phyloP scores from a whole-genome alignment of 345 rosid species.

The Capsella bursapastoris region DNA sequence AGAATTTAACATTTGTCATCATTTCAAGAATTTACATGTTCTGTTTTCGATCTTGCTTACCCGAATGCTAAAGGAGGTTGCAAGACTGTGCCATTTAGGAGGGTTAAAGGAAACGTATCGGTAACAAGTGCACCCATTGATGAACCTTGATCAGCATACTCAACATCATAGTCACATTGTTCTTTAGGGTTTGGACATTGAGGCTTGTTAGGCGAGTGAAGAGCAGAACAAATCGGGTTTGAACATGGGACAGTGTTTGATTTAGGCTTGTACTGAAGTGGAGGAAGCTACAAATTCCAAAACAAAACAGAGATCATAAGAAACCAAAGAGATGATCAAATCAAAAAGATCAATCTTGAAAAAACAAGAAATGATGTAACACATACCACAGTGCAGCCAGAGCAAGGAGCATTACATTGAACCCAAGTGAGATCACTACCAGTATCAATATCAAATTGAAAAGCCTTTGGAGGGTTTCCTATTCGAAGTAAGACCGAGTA shows the following conservation, averaged over 20 bases:
- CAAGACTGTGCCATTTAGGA: conserved; percentile 53
- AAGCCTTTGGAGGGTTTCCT: conserved; percentile 73
- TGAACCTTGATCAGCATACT: conserved; percentile 73
- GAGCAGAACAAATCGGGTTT: conserved; percentile 54
- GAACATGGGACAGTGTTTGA: conserved; percentile 54
- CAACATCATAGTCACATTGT: conserved; percentile 77
- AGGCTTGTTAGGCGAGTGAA: conserved; percentile 44
- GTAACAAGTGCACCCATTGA: conserved; percentile 67
- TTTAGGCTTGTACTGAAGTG: conserved; percentile 63
- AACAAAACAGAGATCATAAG: conserved; percentile 15
- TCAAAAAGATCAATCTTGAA: neutral
- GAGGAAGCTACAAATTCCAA: conserved; percentile 56
- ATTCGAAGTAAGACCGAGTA: conserved; percentile 63
- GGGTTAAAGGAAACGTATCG: conserved; percentile 54
- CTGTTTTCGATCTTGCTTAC: conserved; percentile 48
- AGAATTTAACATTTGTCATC: conserved; percentile 11
- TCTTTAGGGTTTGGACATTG: conserved; percentile 54
- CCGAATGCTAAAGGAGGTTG: conserved; percentile 62
- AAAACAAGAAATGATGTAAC: neutral
- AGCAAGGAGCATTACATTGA: conserved; percentile 93
- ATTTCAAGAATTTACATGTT: neutral
- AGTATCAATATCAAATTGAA: conserved; percentile 74
- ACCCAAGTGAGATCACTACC: conserved; percentile 98
- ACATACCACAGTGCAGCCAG: conserved; percentile 73
- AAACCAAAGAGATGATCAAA: conserved; percentile 6